Conservation (phyloP, 2,329 filamentous ascomycete genomes). For the Fusarium chaquense region DNA sequence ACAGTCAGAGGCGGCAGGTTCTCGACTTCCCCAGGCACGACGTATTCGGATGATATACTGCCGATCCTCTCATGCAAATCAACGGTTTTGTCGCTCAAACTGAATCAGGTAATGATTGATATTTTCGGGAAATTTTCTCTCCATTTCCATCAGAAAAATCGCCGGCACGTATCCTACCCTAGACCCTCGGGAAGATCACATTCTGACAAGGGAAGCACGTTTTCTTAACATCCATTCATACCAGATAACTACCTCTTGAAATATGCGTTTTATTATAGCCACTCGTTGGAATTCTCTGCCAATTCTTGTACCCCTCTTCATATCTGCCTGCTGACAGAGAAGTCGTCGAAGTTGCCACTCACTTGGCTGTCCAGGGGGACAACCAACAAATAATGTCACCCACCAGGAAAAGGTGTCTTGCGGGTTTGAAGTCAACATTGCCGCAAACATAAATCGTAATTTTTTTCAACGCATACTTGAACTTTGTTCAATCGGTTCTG, state of each 20-base stretch:
- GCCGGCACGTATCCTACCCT: constrained; percentile 1
- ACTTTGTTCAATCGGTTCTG: constrained; percentile 8
- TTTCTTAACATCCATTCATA: neutral
- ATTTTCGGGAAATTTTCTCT: constrained; percentile 8
- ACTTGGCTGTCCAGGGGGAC: neutral
- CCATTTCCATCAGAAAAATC: constrained; percentile 1
- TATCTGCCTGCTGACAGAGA: neutral
- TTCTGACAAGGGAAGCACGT: neutral
- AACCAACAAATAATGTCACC: neutral
- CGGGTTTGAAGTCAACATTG: too few species aligned
- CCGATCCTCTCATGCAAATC: constrained; percentile 34
- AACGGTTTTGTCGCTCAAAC: constrained; percentile 27
- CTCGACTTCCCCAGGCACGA: constrained; percentile 28
- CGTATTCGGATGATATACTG: constrained; percentile 22
- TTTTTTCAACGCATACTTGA: neutral
- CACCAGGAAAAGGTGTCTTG: neutral
- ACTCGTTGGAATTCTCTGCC: neutral
- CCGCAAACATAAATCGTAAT: too few species aligned
- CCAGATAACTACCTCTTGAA: neutral
- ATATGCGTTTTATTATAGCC: neutral
- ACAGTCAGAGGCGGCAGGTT: constrained; percentile 24
- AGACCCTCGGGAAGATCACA: neutral
- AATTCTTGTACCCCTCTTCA: neutral
- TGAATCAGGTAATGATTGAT: constrained; percentile 29
- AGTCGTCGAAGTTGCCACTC: constrained; percentile 9